phyloP scores from a whole-genome alignment of 495 filamentous ascomycete species.

The Talaromyces nanjingensis region DNA sequence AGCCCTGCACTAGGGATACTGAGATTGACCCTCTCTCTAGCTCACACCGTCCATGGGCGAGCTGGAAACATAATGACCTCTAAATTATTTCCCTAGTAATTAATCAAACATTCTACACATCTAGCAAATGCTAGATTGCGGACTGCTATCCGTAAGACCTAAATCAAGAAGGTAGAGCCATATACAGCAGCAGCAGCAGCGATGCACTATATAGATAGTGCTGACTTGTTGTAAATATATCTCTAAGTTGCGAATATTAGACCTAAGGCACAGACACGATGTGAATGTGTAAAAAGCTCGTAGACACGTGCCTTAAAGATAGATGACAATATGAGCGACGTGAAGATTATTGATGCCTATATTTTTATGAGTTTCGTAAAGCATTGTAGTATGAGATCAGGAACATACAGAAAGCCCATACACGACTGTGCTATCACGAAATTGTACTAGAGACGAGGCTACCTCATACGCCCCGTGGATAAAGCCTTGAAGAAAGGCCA shows the following conservation, averaged over 20 bases:
- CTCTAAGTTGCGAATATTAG: constrained; percentile 11
- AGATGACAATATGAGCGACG: constrained; percentile 13
- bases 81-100: neutral
- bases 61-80: constrained; percentile 15
- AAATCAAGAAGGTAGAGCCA: neutral
- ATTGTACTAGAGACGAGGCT: neutral
- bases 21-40: constrained; percentile 24
- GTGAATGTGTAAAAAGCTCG: constrained; percentile 16
- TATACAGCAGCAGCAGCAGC: neutral
- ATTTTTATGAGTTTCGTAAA: neutral
- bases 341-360: neutral
- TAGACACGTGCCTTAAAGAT: constrained; percentile 16
- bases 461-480: constrained; percentile 4
- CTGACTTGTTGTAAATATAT: constrained; percentile 8
- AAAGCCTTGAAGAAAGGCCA: constrained; percentile 13
- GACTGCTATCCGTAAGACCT: neutral
- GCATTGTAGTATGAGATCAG: neutral
- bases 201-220: neutral
- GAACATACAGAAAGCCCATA: constrained; percentile 13
- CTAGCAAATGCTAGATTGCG: neutral
- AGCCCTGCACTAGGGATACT: constrained; percentile 18
- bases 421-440: neutral
- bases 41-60: constrained; percentile 20
- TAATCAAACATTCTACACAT: neutral
- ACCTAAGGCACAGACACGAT: constrained; percentile 14